Base-by-base conservation (phyloP, 2,329 filamentous ascomycete genomes). In the Sporothrix globosa region DNA sequence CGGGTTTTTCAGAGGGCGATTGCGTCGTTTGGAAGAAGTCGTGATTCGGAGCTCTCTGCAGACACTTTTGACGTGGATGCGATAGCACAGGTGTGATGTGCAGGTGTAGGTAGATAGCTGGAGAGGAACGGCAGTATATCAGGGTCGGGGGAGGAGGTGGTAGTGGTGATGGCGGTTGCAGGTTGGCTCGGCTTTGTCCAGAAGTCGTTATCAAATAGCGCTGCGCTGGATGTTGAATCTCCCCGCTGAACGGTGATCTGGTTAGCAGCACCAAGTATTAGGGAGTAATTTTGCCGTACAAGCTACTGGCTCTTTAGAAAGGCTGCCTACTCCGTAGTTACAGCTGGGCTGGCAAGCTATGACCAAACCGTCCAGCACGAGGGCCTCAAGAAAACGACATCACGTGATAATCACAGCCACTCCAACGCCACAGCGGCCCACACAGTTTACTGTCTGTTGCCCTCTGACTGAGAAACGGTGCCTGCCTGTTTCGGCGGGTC, bases 181-280 rank as follows among this genome's bases (percentile, higher is more conserved):
- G n/a, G 39, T 19, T 17, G n/a, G 21, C 39, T 46, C 27, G 69
- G 53, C 53, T 61, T 70, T 58, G 69, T 70, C 69, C 27, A 30
- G 63, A 48, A 60, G 44, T 61, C 60, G 69, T 63, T 69, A 71
- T 71, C 70, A 71, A 71, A 71, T 71, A 60, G 70, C 70, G 70
- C 70, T 71, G 50, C 24, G 46, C 53, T 54, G 39, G 68, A 70
- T 67, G 68, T 58, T 41, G 61, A 41, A 41, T 39, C 44, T 41
- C 69, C 69, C 65, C 69, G 61, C 69, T 70, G 44, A 52, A 52
- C 46, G 67, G 41, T 61, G 46, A 60, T 50, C 27, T 24, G 41
- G 14, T 44, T 34, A 44, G 58, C 58, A 63, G 19, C 58, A 63
- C 58, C 39, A 44, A 61, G 1, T 34, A 61, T 6, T 6, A 34